A percentile compares a stretch with the other conserved stretches of the same genome.
phyloP scores from a whole-genome alignment of 2,329 filamentous ascomycete species.

The Echinosphaeria canescens region DNA sequence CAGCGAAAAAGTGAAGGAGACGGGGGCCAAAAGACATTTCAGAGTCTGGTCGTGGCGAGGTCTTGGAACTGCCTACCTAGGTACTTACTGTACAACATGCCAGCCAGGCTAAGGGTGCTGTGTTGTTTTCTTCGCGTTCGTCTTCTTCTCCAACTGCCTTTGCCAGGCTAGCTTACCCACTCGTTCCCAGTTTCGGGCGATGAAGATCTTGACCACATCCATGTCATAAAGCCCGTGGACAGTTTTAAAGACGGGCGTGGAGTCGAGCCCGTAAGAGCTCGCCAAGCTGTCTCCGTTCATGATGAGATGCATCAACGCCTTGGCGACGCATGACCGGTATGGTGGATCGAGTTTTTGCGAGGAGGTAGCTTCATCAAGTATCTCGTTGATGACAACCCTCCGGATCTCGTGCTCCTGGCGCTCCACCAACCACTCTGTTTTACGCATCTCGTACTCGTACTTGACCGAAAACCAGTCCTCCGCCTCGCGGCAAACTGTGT shows the following conservation, averaged over 20 bases:
- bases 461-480: conserved; percentile 23
- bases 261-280: conserved; percentile 14
- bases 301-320: conserved; percentile 25
- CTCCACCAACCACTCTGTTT: conserved; percentile 17
- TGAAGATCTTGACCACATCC: conserved; percentile 18
- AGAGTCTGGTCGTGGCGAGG: no score
- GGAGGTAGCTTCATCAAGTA: conserved; percentile 7
- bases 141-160: conserved; percentile 3
- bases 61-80: no score
- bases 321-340: conserved; percentile 13
- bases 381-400: conserved; percentile 7
- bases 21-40: no score
- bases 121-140: no score
- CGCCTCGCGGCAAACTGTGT: conserved; percentile 26
- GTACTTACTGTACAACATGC: no score
- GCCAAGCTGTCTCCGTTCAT: conserved; percentile 19
- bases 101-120: no score
- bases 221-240: conserved; percentile 18
- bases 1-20: no score
- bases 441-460: conserved; percentile 18
- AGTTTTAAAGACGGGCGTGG: conserved; percentile 9
- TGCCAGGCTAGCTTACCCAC: conserved; percentile 10
- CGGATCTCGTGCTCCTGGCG: conserved; percentile 19
- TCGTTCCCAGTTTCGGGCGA: conserved; percentile 14
- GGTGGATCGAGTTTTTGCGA: conserved; percentile 7